Percentiles rank a stretch among this genome's conserved stretches.
These are phyloP conservation scores for Ceratocystis albifundus DNA, from an alignment of 2,329 filamentous ascomycete genomes.

Conservation along the genomic window DNA sequence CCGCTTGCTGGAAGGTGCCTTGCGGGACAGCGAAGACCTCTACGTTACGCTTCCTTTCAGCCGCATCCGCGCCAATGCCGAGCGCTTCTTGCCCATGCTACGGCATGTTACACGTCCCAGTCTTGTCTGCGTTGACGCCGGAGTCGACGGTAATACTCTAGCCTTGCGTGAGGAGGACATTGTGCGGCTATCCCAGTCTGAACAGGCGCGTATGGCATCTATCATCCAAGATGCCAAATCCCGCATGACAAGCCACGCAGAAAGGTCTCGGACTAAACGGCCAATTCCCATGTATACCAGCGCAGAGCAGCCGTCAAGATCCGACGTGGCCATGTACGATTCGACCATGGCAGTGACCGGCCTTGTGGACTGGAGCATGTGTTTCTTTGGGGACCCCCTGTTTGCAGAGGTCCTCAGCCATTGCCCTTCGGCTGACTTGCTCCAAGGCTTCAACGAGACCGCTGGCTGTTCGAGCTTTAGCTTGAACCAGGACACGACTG, in stretches of 20 bases:
- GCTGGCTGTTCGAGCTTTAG: neutral
- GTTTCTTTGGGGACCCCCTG: constrained; percentile 49
- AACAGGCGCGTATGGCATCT: neutral
- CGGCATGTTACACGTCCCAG: constrained; percentile 42
- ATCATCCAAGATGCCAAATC: neutral
- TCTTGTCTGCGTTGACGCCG: constrained; percentile 44
- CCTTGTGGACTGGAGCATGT: constrained; percentile 47
- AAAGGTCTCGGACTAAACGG: neutral
- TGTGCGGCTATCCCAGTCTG: neutral
- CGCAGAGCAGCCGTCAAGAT: neutral
- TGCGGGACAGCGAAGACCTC: constrained; percentile 51
- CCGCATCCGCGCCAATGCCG: constrained; percentile 42
- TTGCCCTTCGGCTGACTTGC: constrained; percentile 35
- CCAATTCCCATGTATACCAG: neutral
- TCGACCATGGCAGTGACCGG: constrained; percentile 35
- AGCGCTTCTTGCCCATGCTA: constrained; percentile 38
- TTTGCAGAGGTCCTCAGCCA: constrained; percentile 41
- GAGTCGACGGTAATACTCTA: constrained; percentile 40
- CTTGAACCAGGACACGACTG: constrained; percentile 29
- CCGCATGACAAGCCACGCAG: neutral
- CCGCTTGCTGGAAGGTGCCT: constrained; percentile 42
- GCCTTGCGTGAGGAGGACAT: constrained; percentile 28
- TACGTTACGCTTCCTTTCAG: constrained; percentile 47
- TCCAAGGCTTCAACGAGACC: constrained; percentile 36
- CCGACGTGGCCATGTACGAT: neutral